Conservation (phyloP, 495 filamentous ascomycete species). For the Tuber umbilicatum region DNA sequence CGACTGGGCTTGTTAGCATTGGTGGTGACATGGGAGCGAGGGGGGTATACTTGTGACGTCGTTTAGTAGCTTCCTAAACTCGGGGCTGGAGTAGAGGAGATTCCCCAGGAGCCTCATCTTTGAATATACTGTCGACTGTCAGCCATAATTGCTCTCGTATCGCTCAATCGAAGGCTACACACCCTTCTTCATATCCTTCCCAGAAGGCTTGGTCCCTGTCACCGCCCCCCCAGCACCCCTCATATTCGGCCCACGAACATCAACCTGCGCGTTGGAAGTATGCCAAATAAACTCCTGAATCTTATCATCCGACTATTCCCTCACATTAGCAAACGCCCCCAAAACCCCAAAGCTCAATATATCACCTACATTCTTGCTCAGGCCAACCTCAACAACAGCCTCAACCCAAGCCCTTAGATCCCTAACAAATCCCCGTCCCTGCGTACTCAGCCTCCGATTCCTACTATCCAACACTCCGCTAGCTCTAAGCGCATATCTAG, state of each 20-base stretch:
- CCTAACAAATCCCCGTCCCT: constrained; percentile 38
- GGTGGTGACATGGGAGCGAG: neutral
- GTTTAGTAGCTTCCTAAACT: constrained; percentile 36
- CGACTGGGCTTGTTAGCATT: constrained; percentile 16
- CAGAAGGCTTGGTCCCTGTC: constrained; percentile 16
- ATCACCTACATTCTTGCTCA: constrained; percentile 36
- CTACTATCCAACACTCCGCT: constrained; percentile 32
- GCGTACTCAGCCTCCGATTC: constrained; percentile 28
- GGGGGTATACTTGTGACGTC: constrained; percentile 27
- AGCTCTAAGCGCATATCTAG: constrained; percentile 28
- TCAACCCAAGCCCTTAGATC: constrained; percentile 41
- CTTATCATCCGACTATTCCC: constrained; percentile 34
- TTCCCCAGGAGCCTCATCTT: constrained; percentile 27
- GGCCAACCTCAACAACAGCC: constrained; percentile 29
- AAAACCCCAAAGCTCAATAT: neutral
- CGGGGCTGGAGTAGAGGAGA: constrained; percentile 38
- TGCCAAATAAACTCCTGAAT: constrained; percentile 41
- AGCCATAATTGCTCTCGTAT: constrained; percentile 4
- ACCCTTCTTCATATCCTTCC: constrained; percentile 28
- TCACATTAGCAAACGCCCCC: constrained; percentile 1
- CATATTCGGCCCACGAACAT: constrained; percentile 20
- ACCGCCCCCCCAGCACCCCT: constrained; percentile 13
- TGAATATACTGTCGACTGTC: constrained; percentile 20
- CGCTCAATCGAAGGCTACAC: neutral
- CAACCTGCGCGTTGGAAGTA: constrained; percentile 35